Base-by-base conservation (phyloP, 805 yeast genomes). In the Yarrowia sp. region DNA sequence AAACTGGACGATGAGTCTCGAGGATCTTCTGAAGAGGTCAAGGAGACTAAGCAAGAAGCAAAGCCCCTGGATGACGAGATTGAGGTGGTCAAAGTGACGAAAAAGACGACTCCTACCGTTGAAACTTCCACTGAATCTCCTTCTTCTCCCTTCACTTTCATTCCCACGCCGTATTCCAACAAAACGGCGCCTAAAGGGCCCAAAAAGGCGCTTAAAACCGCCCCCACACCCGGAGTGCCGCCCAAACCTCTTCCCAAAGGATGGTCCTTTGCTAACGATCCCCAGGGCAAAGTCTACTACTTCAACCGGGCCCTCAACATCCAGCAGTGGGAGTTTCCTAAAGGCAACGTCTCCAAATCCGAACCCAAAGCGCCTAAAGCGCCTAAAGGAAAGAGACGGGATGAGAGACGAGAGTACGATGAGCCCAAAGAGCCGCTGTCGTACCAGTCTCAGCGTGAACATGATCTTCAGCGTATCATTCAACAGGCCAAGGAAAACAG, bases 391-490 rank as follows among this genome's bases (percentile, higher is more conserved):
- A 68, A 75, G 70, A 68, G 69, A 65, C 53, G 66, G 55, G 66
- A 73, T 66, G 33, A 47, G 69, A 33, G 72, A 14, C 17, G 63
- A 69, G 66, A 67, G 60, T 22, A 69, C 65, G 8, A 50, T 55
- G 62, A 64, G 53, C 38, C 42, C 51, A n/a, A 73, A 70, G 57
- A 64, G 36, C 17, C 62, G 22, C 13, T 44, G 32, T 41, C 66
- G n/a, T 15, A 18, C 7, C 50, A 58, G 42, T 42, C 47, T 9
- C 62, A 71, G 36, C 67, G 70, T 22, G 69, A 72, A 48, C 61
- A 62, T 5, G 71, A 71, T 68, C 69, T 80, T 32, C 74, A 74
- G 58, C 73, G 71, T 41, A 78, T 80, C 53, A 80, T 81, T 38
- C 79, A 76, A 28, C 76, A 76, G 48, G 84, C 61, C n/a, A 31